These are phyloP conservation scores for Hymenotorrendiella dingleyae DNA, from an alignment of 2,329 filamentous ascomycete genomes.

Conservation along the genomic window DNA sequence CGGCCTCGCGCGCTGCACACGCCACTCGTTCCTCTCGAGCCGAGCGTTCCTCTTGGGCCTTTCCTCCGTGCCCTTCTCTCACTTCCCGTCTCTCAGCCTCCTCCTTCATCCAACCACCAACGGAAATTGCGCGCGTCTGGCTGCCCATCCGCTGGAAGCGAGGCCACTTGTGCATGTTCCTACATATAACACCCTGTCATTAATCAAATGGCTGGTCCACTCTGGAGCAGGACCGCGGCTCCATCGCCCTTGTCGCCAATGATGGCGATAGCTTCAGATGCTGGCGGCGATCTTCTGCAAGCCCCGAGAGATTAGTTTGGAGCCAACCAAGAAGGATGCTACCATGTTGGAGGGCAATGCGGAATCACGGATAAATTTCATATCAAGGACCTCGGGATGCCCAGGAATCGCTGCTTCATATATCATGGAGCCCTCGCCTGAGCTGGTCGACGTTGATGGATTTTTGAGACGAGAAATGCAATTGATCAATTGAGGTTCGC, in stretches of 20 bases:
- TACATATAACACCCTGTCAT: background rate
- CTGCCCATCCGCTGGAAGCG: background rate
- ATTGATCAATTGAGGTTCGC: background rate
- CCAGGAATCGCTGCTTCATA: background rate
- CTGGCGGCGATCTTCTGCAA: background rate
- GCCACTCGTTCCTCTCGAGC: constrained; percentile 5
- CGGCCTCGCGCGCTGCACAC: background rate
- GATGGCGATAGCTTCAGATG: background rate
- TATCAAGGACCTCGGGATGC: background rate
- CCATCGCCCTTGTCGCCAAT: background rate
- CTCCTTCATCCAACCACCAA: background rate
- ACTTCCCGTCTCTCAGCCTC: background rate
- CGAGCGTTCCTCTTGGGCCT: background rate
- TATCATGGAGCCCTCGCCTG: too few relatives aligned
- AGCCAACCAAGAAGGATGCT: background rate
- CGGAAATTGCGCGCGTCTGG: background rate
- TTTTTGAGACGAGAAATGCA: background rate
- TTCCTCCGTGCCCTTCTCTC: background rate
- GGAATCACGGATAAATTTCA: constrained; percentile 1
- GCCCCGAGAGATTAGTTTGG: background rate
- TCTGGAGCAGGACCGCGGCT: background rate
- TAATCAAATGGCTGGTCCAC: background rate
- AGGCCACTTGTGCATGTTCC: background rate
- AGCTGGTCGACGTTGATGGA: background rate
- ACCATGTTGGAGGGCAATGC: constrained; percentile 2